phyloP scores from a whole-genome alignment of 2,329 filamentous ascomycete genomes.

The Sporothrix pseudoabietina region DNA sequence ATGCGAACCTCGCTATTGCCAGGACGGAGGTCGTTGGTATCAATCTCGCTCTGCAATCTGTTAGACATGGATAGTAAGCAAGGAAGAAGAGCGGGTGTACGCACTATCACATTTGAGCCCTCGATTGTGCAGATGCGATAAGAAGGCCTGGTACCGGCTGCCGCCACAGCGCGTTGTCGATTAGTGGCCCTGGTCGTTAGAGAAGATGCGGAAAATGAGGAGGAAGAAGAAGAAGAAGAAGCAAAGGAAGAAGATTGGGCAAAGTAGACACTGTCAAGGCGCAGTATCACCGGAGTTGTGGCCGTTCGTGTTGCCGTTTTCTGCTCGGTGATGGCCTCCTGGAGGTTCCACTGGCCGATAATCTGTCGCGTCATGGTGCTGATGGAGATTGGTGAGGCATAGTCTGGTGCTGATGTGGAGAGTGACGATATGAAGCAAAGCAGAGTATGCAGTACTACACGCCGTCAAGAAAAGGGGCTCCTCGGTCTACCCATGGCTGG shows the following conservation, averaged over 20 bases:
- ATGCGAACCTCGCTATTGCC: constrained; percentile 32
- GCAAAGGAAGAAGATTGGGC: not conserved
- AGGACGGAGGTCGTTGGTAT: constrained; percentile 19
- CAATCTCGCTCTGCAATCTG: constrained; percentile 22
- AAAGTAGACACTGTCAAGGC: not conserved
- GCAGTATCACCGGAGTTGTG: constrained; percentile 18
- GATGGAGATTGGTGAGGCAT: not conserved
- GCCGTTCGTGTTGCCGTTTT: constrained; percentile 18
- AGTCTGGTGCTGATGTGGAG: not conserved
- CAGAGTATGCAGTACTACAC: too few species aligned
- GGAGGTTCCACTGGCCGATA: constrained; percentile 31
- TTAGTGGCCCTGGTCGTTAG: not conserved
- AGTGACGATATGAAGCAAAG: not conserved
- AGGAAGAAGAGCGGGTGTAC: not conserved
- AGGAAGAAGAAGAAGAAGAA: not conserved
- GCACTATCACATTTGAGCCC: constrained; percentile 13
- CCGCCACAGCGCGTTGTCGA: not conserved
- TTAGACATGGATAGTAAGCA: not conserved
- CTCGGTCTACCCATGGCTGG: too few species aligned
- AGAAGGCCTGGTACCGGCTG: not conserved
- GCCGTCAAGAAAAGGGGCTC: not conserved
- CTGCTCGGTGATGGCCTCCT: constrained; percentile 34
- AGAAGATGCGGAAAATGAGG: not conserved
- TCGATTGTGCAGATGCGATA: not conserved
- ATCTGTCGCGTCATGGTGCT: not conserved